Conservation (phyloP, 2,329 filamentous ascomycete species). For the Aureobasidium sp. region DNA sequence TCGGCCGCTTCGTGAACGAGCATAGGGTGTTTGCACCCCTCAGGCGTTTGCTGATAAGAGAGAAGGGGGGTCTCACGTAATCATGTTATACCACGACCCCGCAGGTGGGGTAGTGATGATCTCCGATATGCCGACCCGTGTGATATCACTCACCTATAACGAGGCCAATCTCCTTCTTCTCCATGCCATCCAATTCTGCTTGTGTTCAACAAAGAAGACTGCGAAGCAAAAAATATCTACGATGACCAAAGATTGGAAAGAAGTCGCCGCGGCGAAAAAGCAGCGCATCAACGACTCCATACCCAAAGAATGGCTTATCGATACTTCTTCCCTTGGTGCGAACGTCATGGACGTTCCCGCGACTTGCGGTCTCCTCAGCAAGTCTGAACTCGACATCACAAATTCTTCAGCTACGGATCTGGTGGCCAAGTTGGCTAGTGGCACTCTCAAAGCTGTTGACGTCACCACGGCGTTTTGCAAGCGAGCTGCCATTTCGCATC, state of each 20-base stretch:
- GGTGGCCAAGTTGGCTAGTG: background rate
- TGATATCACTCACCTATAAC: background rate
- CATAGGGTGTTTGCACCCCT: too few species aligned
- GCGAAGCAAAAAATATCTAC: background rate
- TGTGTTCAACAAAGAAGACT: background rate
- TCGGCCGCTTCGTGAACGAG: too few species aligned
- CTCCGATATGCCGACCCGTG: background rate
- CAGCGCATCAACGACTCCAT: conserved; percentile 37
- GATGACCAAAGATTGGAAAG: conserved; percentile 11
- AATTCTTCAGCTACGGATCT: conserved; percentile 8
- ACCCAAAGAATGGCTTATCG: conserved; percentile 53
- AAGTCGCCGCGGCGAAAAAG: background rate
- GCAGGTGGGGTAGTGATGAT: too few species aligned
- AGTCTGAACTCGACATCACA: conserved; percentile 15
- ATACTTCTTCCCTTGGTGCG: conserved; percentile 29
- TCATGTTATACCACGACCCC: too few species aligned
- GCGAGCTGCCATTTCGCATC: conserved; percentile 43
- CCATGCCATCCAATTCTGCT: too few species aligned
- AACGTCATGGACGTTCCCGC: conserved; percentile 6
- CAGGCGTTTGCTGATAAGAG: too few species aligned
- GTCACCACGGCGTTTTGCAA: conserved; percentile 47
- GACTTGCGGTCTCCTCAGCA: conserved; percentile 6
- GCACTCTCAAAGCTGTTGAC: conserved; percentile 39
- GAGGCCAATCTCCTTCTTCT: background rate
- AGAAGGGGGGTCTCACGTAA: too few species aligned